Evolutionary conservation across 495 filamentous ascomycete species (phyloP).

Genomic region (Penicillium maclennaniae): DNA sequence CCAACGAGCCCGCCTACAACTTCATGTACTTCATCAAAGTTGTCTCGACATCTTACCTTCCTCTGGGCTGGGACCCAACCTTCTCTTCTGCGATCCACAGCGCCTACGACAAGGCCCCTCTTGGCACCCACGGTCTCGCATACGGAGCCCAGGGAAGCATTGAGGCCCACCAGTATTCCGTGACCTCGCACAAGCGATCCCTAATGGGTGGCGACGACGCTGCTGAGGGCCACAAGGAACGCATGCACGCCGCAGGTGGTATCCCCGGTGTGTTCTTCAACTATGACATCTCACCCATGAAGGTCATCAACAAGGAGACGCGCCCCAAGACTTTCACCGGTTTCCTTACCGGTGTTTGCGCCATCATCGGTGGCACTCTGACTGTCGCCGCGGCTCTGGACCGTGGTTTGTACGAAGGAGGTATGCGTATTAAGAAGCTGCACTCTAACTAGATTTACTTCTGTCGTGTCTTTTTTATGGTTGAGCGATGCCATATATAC

Average conservation of each 20-base stretch:
- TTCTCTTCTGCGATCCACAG: conserved; percentile 42
- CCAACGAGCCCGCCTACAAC: conserved; percentile 80
- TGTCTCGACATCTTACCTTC: conserved; percentile 89
- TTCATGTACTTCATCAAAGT: conserved; percentile 99
- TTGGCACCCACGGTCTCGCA: conserved; percentile 59
- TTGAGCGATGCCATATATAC: conserved; percentile 4
- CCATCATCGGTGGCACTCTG: conserved; percentile 89
- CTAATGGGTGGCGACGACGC: conserved; percentile 76
- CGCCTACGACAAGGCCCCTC: conserved; percentile 50
- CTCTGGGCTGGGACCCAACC: conserved; percentile 71
- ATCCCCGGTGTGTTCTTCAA: conserved; percentile 99
- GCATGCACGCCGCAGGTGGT: conserved; percentile 80
- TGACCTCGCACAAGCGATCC: conserved; percentile 90
- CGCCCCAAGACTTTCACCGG: conserved; percentile 80
- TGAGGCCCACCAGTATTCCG: conserved; percentile 97
- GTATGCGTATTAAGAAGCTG: conserved; percentile 78
- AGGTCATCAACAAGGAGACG: conserved; percentile 95
- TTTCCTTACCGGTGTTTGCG: conserved; percentile 91
- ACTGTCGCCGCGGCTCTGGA: conserved; percentile 95
- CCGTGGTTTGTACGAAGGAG: conserved; percentile 85
- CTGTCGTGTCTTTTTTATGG: not conserved
- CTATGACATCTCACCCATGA: conserved; percentile 99
- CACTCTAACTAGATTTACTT: conserved; percentile 44
- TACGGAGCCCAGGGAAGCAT: conserved; percentile 68
- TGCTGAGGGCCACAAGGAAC: conserved; percentile 82